phyloP scores from a whole-genome alignment of 352 stramenopile genomes.

The Stephanocyclus meneghinianus region DNA sequence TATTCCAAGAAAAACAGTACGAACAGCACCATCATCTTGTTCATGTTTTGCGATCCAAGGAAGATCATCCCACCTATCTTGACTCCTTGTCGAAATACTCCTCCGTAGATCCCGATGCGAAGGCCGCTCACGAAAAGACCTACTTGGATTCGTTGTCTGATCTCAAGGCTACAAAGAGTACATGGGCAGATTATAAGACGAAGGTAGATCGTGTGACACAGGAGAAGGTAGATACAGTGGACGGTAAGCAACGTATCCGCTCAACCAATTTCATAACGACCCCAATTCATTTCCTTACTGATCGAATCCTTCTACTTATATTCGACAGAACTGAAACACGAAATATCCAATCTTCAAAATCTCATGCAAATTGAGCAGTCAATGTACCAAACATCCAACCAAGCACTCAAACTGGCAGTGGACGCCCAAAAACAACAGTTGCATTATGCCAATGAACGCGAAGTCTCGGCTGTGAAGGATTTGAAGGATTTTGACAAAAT shows the following conservation, averaged over 20 bases:
- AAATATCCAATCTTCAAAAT: constrained; percentile 24
- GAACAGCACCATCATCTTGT: constrained; percentile 33
- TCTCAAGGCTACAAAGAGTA: constrained; percentile 12
- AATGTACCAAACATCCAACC: constrained; percentile 41
- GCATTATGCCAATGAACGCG: constrained; percentile 7
- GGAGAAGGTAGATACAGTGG: constrained; percentile 7
- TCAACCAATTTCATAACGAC: neutral
- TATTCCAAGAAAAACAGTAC: constrained; percentile 27
- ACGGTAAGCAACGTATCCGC: constrained; percentile 7
- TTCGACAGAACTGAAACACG: constrained; percentile 25
- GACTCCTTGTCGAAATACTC: constrained; percentile 6
- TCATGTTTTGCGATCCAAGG: constrained; percentile 6
- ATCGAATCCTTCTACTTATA: neutral
- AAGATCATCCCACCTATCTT: constrained; percentile 16
- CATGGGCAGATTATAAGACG: constrained; percentile 30
- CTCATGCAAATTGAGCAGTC: constrained; percentile 35
- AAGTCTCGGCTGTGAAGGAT: neutral
- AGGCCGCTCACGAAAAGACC: neutral
- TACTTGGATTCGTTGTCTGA: constrained; percentile 35
- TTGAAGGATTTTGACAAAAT: constrained; percentile 25
- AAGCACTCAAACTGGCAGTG: constrained; percentile 26
- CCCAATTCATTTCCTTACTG: neutral
- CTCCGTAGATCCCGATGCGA: constrained; percentile 2
- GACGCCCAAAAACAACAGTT: constrained; percentile 26
- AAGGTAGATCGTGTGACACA: constrained; percentile 12